These are phyloP conservation scores for Mimosa pudica DNA, from an alignment of 306 rosid species.

Conservation along the genomic window DNA sequence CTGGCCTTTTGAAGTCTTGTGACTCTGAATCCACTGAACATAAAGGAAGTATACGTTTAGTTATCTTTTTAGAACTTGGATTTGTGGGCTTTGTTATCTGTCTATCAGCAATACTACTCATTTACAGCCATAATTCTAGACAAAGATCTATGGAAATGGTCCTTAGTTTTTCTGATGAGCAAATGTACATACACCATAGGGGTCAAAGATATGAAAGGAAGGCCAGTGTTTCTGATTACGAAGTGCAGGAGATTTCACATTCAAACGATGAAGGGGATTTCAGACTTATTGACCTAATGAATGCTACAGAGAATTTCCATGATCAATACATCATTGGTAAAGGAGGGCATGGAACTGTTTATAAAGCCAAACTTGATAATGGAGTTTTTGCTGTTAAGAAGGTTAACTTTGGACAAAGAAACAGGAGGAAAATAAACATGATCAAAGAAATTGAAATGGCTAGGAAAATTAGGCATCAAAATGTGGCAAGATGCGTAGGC, in stretches of 20 bases:
- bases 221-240: neutral
- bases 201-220: too few species aligned
- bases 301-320: neutral
- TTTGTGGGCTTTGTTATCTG: slow-evolving; percentile 36
- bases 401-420: neutral
- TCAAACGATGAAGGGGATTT: neutral
- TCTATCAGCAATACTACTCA: slow-evolving; percentile 12
- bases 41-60: slow-evolving; percentile 39
- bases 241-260: neutral
- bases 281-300: neutral
- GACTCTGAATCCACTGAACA: slow-evolving; percentile 14
- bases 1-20: slow-evolving; percentile 49
- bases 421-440: neutral
- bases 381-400: neutral
- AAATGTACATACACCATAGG: too few species aligned
- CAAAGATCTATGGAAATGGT: neutral
- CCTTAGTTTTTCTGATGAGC: neutral
- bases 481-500: neutral
- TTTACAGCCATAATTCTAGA: neutral
- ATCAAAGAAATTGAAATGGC: neutral
- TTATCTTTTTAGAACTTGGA: slow-evolving; percentile 60
- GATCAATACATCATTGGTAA: neutral
- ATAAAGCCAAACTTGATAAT: neutral
- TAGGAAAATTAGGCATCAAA: neutral
- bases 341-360: neutral